Base-by-base conservation (phyloP, 108 stramenopile species). In the Stephanodiscus triporus region DNA sequence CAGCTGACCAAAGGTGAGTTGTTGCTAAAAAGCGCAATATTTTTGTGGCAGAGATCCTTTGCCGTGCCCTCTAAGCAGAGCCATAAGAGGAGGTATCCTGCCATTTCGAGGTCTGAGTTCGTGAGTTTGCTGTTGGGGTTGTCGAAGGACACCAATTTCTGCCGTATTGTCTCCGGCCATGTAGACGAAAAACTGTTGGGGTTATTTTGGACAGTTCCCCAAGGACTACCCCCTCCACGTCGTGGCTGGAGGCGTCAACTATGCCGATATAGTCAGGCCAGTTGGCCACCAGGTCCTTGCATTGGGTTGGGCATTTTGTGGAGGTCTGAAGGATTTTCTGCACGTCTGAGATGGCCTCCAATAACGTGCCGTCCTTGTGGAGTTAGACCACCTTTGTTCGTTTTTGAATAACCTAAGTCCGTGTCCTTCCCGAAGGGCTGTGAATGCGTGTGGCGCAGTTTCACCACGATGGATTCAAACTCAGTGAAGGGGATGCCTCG, bases 21-120 rank as follows among this genome's bases (percentile, higher is more conserved):
- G 36, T 68, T 34, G 34, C 66, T 68, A 22, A 53, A 54, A 2
- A 68, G 37, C 19, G 66, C 66, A 11, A 66, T 43, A 63, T 63
- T 11, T 16, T 45, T 45, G 13, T 45, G 16, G 13, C 16, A 16
- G 3, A 45, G 16, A 4, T 45, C 43, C 16, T 16, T 45, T 45
- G 16, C 16, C 3, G 16, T 45, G 0, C 24, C 43, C 40, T 71
- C 71, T 48, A 72, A 63, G 2, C 49, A 36, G 13, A 72, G 50
- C 48, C 45, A 72, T 19, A 53, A 0, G 2, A 72, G 24, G 0
- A 72, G 30, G 0, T 51, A 11, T 10, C 68, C 82, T 4, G 63
- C 82, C 51, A 78, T 61, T 54, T 83, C 82, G 22, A 83, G 29
- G 36, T 83, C 68, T 1, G 73, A 70, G 34, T 79, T 83, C 61